Evolutionary conservation across 495 filamentous ascomycete species (phyloP), one percentile per base, ranked within the genome.

Genomic region (Durotheca rogersii): DNA sequence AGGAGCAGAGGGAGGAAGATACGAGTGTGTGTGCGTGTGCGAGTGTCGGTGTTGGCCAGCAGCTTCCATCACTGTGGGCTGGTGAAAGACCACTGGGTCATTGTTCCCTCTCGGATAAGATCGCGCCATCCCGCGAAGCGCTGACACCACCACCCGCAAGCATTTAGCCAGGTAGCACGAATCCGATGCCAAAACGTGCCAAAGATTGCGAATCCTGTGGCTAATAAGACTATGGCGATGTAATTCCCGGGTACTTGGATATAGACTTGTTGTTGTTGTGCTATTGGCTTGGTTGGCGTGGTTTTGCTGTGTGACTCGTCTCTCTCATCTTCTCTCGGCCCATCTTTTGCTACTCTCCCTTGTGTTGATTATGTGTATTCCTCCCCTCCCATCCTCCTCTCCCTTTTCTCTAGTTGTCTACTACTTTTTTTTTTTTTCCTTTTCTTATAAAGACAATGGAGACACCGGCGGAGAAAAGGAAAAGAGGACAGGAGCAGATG

Each of bases 61-160:
- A 27, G 23, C 9, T 9, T 27, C 41, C 41, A 25, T 49, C 50
- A 6, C 36, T 51, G 56, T 55, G 31, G 34, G 25, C 35, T 54
- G 36, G 31, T 33, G 15, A 25, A 53, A 42, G 27, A 43, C 37
- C 53, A 45, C 41, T 51, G 50, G 50, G 56, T 40, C 56, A 18
- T 46, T 31, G 12, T 32, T 46, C 41, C 45, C 35, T 21, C 56
- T 38, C 46, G 43, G 46, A 50, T 39, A n/a, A 51, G 46, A 65
- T 65, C 62, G 59, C 62, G 62, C 62, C 59, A 65, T 65, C 49
- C 44, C 60, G 47, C 59, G 53, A 51, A 49, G 44, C 33, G 9
- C 38, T 62, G 62, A 65, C 62, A 62, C 53, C 59, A 65, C 62
- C 47, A 41, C 11, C 40, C 40, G 42, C 49, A 37, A 19, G 17